Percentiles rank a stretch among this genome's conserved stretches.
Evolutionary conservation across 257 asterid species (phyloP).

Genomic region (Nicotiana obtusifolia): DNA sequence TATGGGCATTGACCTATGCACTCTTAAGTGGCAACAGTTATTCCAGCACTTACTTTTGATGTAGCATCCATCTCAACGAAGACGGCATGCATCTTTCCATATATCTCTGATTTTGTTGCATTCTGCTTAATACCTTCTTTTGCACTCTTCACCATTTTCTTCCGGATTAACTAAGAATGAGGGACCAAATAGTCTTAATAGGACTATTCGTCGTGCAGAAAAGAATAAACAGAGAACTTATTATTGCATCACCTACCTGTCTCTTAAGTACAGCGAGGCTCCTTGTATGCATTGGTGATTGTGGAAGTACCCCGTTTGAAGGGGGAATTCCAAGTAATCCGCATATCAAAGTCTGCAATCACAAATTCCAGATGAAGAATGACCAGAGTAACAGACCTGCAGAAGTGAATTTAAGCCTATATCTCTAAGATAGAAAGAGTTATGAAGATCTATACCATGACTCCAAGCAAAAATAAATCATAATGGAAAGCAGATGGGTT

Average conservation of each 20-base stretch:
- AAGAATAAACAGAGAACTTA: not conserved
- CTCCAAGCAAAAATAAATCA: constrained; percentile 66
- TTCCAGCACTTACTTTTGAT: constrained; percentile 40
- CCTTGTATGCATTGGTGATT: constrained; percentile 96
- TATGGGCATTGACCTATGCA: not conserved
- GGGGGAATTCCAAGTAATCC: constrained; percentile 98
- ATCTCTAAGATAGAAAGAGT: not conserved
- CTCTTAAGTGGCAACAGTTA: not conserved
- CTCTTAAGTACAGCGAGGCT: constrained; percentile 90
- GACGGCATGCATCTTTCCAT: constrained; percentile 81
- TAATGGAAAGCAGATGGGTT: constrained; percentile 85
- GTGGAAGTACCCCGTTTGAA: constrained; percentile 97
- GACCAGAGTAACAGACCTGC: not conserved
- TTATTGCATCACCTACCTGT: constrained; percentile 47
- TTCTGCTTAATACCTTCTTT: constrained; percentile 68
- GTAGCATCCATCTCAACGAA: constrained; percentile 80
- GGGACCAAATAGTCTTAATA: constrained; percentile 1
- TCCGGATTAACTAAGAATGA: constrained; percentile 52
- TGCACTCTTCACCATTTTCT: constrained; percentile 76
- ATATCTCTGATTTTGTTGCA: constrained; percentile 78
- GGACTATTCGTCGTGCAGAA: not conserved
- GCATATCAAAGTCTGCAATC: constrained; percentile 70
- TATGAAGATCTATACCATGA: constrained; percentile 46
- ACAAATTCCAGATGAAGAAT: constrained; percentile 3
- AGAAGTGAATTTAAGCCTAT: not conserved